Conservation (phyloP, 805 yeast genomes). For the Kregervanrija delftensis region DNA sequence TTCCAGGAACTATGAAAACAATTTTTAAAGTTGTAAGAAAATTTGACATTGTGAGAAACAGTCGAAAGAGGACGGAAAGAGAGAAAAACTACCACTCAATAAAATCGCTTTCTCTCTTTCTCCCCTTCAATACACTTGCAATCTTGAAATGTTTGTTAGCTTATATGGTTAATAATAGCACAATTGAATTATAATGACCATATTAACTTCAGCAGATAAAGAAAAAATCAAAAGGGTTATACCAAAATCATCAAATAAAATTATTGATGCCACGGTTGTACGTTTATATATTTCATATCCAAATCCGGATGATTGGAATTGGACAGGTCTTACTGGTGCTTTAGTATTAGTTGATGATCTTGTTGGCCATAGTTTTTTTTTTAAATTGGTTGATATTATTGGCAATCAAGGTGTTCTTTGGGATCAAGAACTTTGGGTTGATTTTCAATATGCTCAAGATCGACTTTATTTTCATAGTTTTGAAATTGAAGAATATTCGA, state of each 20-base stretch:
- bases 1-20: too few relatives aligned
- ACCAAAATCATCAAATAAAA: conserved; percentile 82
- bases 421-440: conserved; percentile 93
- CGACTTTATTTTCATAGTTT: conserved; percentile 91
- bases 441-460: conserved; percentile 88
- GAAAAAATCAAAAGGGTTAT: conserved; percentile 84
- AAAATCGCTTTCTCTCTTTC: too few relatives aligned
- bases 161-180: too few relatives aligned
- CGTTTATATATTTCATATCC: conserved; percentile 88
- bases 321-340: conserved; percentile 88
- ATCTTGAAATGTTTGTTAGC: too few relatives aligned
- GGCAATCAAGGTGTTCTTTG: conserved; percentile 86
- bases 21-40: too few relatives aligned
- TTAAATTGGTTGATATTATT: conserved; percentile 78
- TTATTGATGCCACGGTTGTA: conserved; percentile 87
- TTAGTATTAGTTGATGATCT: conserved; percentile 81
- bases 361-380: conserved; percentile 89
- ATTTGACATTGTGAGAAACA: too few relatives aligned
- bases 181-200: conserved; percentile 21
- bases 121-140: too few relatives aligned
- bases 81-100: too few relatives aligned
- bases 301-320: conserved; percentile 70
- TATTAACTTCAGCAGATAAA: conserved; percentile 56
- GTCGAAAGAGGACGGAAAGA: too few relatives aligned
- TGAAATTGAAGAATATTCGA: conserved; percentile 84